Conservation (phyloP, 2,329 filamentous ascomycete genomes). For the Geosmithia flava region DNA sequence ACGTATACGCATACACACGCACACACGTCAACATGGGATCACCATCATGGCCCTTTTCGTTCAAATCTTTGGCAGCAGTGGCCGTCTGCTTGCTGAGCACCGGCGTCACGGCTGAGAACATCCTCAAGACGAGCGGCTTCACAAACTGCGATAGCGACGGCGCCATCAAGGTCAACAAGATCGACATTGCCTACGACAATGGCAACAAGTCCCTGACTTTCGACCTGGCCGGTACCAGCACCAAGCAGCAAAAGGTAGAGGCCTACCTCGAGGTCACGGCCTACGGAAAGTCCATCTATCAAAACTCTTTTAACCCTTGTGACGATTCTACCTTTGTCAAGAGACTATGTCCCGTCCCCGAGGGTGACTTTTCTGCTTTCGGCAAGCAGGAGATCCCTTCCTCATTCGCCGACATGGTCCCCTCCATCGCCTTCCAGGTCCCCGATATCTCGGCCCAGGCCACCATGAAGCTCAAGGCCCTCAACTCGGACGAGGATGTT, state of each 20-base stretch:
- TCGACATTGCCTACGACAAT: conserved; percentile 72
- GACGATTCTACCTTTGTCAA: conserved; percentile 50
- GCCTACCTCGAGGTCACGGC: conserved; percentile 66
- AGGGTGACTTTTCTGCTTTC: conserved; percentile 58
- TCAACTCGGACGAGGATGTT: conserved; percentile 47
- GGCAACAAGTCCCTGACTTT: conserved; percentile 63
- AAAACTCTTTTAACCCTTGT: conserved; percentile 76
- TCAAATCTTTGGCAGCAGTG: conserved; percentile 8
- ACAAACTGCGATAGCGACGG: conserved; percentile 47
- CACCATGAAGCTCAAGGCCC: conserved; percentile 58
- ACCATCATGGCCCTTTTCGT: neutral
- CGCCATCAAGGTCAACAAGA: conserved; percentile 55
- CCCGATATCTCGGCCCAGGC: conserved; percentile 84
- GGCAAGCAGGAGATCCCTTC: conserved; percentile 62
- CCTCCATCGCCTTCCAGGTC: conserved; percentile 76
- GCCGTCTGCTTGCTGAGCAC: conserved; percentile 21
- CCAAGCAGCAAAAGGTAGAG: conserved; percentile 64
- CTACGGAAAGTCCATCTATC: conserved; percentile 74
- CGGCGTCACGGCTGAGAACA: conserved; percentile 49
- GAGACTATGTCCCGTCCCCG: conserved; percentile 76
- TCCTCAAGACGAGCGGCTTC: conserved; percentile 74
- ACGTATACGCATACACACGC: neutral
- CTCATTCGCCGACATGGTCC: conserved; percentile 62
- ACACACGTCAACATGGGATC: neutral
- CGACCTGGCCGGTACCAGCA: conserved; percentile 69